phyloP scores from a whole-genome alignment of 179 eudicot species.

The Nepenthes alata region DNA sequence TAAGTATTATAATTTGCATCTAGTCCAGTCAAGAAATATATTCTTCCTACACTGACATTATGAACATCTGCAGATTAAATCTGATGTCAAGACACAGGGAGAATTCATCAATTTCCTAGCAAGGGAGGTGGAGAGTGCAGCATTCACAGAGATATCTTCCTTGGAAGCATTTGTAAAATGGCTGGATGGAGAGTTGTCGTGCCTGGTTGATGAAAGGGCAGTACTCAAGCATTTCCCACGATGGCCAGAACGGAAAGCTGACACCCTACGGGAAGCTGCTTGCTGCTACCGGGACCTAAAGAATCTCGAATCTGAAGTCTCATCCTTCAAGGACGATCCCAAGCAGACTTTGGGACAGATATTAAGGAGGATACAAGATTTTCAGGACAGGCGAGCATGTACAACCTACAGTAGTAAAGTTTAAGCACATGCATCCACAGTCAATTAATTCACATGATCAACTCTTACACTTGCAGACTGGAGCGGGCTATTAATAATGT shows the following conservation, averaged over 20 bases:
- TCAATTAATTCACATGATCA: slow-evolving; percentile 1
- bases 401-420: background rate
- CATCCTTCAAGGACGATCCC: slow-evolving; percentile 31
- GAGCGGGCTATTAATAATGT: slow-evolving; percentile 36
- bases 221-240: slow-evolving; percentile 72
- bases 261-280: slow-evolving; percentile 63
- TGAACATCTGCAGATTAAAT: slow-evolving; percentile 42
- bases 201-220: slow-evolving; percentile 80
- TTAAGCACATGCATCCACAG: background rate
- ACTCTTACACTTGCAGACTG: slow-evolving; percentile 29
- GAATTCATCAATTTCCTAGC: slow-evolving; percentile 39
- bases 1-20: slow-evolving; percentile 23
- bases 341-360: slow-evolving; percentile 32
- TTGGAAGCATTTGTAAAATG: slow-evolving; percentile 67
- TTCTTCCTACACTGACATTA: background rate
- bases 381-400: slow-evolving; percentile 74
- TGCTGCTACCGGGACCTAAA: slow-evolving; percentile 44
- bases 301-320: slow-evolving; percentile 36
- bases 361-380: slow-evolving; percentile 36
- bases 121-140: slow-evolving; percentile 42
- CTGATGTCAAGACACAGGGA: slow-evolving; percentile 65
- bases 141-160: slow-evolving; percentile 48
- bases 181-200: slow-evolving; percentile 63
- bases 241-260: slow-evolving; percentile 88
- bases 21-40: background rate